Base-by-base conservation (phyloP, 163 green algal species). In the Chlamydomonas reinhardtii region DNA sequence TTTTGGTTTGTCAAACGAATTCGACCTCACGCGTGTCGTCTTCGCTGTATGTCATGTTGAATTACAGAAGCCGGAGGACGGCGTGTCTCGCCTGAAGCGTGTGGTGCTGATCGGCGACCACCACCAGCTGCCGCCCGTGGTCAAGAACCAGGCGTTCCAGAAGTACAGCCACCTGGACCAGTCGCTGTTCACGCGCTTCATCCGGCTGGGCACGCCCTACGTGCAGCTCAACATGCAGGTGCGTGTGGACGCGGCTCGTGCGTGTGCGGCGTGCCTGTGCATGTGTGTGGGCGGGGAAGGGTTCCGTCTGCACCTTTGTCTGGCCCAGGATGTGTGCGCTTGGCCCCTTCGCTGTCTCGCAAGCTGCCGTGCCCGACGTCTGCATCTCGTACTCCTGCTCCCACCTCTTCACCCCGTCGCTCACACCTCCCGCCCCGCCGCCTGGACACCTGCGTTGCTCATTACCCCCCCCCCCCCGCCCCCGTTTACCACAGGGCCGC, bases 71-170 rank as follows among this genome's bases (percentile, higher is more conserved):
- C 80, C 92, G 54, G 88, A 98, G 84, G 94, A 98, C 76, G 97
- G 94, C 8, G 80, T 91, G 62, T 93, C 91, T 32, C 93, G 97
- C 14, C 92, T 99, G n/a, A 99, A 99, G 91, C 93, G 98, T 25
- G 93, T 98, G 29, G 92, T 99, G 22, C 91, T 99, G 32, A 99
- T 99, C 76, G 98, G 98, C 0, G 98, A 99, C 90, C 98, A 99
- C 93, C 94, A 99, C 93, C 97, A 99, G 95, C 95, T 99, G 87
- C 98, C 98, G 3, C 98, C 98, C 5, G 98, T 99, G 61, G 97
- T 99, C 17, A 98, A 99, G 91, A 99, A 99, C 95, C 94, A 96
- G 93, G 96, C 96, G 52, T 97, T 99, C 90, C 94, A 98, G 84
- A 98, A 98, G 88, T 98, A 98, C 92, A 94, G 86, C 76, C 94